Percentiles rank a stretch among this genome's conserved stretches.
Evolutionary conservation across 768 basidiomycete species (phyloP).

Genomic region (Tulasnella sp.): DNA sequence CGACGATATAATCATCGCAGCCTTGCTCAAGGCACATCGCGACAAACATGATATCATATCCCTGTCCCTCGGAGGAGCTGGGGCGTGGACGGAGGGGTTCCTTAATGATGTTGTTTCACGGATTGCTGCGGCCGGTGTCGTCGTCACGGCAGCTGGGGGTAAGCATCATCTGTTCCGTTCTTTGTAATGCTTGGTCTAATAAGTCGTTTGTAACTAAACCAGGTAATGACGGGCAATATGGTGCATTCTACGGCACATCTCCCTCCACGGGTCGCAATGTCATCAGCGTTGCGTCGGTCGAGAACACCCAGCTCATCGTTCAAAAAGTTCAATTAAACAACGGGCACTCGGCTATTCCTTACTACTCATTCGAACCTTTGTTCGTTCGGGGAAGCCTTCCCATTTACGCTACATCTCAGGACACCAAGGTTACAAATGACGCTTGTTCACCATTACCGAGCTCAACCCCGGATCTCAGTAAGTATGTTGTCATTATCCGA

Average conservation of each 20-base stretch:
- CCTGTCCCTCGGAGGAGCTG: constrained; percentile 10
- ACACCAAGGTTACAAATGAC: constrained; percentile 27
- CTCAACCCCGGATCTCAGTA: constrained; percentile 29
- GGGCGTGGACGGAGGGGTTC: neutral
- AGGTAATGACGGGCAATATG: constrained; percentile 31
- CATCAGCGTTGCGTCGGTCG: constrained; percentile 30
- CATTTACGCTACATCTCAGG: constrained; percentile 31
- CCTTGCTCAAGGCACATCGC: constrained; percentile 1
- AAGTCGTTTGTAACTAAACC: neutral
- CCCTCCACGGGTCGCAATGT: constrained; percentile 31
- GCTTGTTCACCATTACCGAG: constrained; percentile 32
- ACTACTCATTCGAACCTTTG: constrained; percentile 35
- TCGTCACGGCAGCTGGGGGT: constrained; percentile 38
- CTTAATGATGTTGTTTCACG: constrained; percentile 46
- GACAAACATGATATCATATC: constrained; percentile 13
- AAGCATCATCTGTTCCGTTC: neutral
- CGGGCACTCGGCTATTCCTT: constrained; percentile 43
- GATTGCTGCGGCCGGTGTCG: constrained; percentile 46
- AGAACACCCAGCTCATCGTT: constrained; percentile 2
- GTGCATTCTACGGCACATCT: constrained; percentile 31
- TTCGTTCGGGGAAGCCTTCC: constrained; percentile 28
- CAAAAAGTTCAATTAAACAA: neutral
- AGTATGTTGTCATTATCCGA: constrained; percentile 31
- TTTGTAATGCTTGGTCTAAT: neutral
- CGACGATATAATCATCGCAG: constrained; percentile 12